phyloP scores from a whole-genome alignment of 371 early-diverging fungal genomes.

The Zancudomyces culisetae region DNA sequence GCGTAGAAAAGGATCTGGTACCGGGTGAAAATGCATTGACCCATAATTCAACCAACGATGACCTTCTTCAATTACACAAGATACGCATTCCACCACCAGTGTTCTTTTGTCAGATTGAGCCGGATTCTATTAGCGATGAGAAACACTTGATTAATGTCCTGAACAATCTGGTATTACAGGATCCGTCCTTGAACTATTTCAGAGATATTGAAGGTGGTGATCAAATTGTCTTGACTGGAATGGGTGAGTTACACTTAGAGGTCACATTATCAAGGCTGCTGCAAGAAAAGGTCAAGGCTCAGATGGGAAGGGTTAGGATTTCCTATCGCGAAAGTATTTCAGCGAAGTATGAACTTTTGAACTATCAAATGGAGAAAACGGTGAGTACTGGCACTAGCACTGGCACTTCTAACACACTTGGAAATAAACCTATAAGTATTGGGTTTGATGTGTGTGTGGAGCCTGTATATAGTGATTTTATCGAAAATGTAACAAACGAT shows the following conservation, averaged over 20 bases:
- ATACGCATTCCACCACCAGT: slow-evolving; percentile 81
- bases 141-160: slow-evolving; percentile 56
- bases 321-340: slow-evolving; percentile 67
- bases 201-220: slow-evolving; percentile 68
- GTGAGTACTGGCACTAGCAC: slow-evolving; percentile 30
- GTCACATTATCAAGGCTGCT: slow-evolving; percentile 63
- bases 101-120: slow-evolving; percentile 71
- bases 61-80: slow-evolving; percentile 31
- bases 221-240: slow-evolving; percentile 81
- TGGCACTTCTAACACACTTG: slow-evolving; percentile 1
- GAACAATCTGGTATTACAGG: slow-evolving; percentile 56
- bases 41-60: background rate
- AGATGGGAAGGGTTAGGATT: slow-evolving; percentile 71
- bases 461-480: background rate
- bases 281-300: slow-evolving; percentile 55
- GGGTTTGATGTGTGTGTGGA: background rate
- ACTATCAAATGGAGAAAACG: slow-evolving; percentile 45
- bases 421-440: background rate
- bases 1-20: background rate
- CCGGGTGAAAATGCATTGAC: background rate
- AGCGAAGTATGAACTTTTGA: slow-evolving; percentile 7
- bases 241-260: slow-evolving; percentile 94
- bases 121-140: slow-evolving; percentile 55
- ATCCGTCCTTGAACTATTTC: slow-evolving; percentile 63
- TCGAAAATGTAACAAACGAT: slow-evolving; percentile 9